phyloP scores from a whole-genome alignment of 2,329 filamentous ascomycete genomes.

The Myrmaecium sp. region DNA sequence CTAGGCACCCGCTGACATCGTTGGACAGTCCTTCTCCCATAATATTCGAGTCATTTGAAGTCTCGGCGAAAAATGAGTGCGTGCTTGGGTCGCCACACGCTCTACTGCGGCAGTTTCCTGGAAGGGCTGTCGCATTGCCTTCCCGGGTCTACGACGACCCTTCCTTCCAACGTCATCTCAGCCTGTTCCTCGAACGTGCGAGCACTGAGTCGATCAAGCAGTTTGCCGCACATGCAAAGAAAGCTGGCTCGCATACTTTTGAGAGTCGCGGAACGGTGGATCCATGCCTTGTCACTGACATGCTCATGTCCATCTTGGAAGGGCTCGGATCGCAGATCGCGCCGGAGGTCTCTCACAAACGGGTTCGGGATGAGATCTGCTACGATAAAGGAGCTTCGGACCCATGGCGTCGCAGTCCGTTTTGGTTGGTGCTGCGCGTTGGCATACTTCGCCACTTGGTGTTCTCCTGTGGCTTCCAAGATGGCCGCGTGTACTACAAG shows the following conservation, averaged over 20 bases:
- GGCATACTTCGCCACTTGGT: slow-evolving; percentile 36
- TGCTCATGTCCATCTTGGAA: slow-evolving; percentile 44
- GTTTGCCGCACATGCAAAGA: slow-evolving; percentile 35
- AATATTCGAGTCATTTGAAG: slow-evolving; percentile 45
- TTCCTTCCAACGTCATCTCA: slow-evolving; percentile 31
- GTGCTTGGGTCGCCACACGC: slow-evolving; percentile 36
- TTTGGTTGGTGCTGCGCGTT: slow-evolving; percentile 47
- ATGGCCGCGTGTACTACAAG: slow-evolving; percentile 39
- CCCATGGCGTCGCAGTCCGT: slow-evolving; percentile 46
- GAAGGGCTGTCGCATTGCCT: slow-evolving; percentile 32
- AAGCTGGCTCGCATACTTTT: slow-evolving; percentile 30
- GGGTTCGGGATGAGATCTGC: slow-evolving; percentile 45
- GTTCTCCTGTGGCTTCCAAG: slow-evolving; percentile 19
- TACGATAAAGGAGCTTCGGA: slow-evolving; percentile 26
- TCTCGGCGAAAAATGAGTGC: slow-evolving; percentile 34
- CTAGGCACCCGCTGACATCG: too few relatives aligned
- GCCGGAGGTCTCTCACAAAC: slow-evolving; percentile 33
- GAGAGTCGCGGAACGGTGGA: slow-evolving; percentile 42
- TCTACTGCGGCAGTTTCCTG: slow-evolving; percentile 44
- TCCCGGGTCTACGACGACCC: slow-evolving; percentile 18
- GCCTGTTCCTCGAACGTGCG: slow-evolving; percentile 38
- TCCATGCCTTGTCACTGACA: slow-evolving; percentile 40
- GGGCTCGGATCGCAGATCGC: slow-evolving; percentile 28
- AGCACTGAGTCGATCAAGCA: slow-evolving; percentile 34
- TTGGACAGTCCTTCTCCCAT: slow-evolving; percentile 7